Conservation (phyloP, 148 eudicot species). For the Rhododendron vialii region DNA sequence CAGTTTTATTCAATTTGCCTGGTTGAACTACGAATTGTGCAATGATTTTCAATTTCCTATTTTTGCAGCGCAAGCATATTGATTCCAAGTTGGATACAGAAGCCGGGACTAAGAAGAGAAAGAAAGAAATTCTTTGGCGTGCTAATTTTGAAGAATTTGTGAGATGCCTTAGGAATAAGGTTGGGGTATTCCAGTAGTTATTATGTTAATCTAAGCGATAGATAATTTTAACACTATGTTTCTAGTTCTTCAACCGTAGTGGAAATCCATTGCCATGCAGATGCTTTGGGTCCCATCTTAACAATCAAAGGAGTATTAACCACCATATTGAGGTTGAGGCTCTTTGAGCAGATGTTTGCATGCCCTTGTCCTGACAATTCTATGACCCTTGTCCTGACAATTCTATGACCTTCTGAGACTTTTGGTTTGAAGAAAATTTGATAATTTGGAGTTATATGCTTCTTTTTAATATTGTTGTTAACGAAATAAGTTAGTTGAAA, state of each 20-base stretch:
- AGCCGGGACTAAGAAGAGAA: constrained; percentile 23
- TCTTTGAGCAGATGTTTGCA: background rate
- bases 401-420: background rate
- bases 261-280: background rate
- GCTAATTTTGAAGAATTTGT: constrained; percentile 83
- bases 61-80: constrained; percentile 43
- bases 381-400: background rate
- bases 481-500: background rate
- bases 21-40: background rate
- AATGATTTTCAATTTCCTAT: constrained; percentile 5
- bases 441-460: background rate
- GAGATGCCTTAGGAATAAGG: constrained; percentile 63
- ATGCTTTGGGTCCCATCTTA: background rate
- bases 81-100: constrained; percentile 33
- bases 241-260: background rate
- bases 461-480: background rate
- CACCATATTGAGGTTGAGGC: background rate
- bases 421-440: background rate
- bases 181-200: constrained; percentile 17
- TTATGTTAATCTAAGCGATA: background rate
- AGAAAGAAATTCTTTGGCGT: constrained; percentile 80
- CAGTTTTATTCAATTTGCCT: constrained; percentile 1
- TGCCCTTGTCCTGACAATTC: background rate
- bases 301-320: background rate
- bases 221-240: background rate